A percentile compares a stretch with the other conserved stretches of the same genome.
phyloP scores from a whole-genome alignment of 805 yeast species.

The Peterozyma toletana region DNA sequence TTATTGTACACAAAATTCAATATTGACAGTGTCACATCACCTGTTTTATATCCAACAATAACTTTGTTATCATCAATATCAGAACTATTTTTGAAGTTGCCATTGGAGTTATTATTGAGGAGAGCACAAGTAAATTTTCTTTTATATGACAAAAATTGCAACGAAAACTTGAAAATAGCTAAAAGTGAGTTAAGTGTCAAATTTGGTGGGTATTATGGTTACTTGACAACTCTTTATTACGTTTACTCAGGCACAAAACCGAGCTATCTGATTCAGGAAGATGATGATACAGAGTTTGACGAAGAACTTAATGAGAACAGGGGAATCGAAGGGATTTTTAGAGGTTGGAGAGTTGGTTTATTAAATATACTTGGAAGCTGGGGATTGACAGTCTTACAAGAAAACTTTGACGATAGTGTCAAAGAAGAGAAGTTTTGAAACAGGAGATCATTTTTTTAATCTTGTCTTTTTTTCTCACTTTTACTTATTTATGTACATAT shows the following conservation, averaged over 20 bases:
- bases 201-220: slow-evolving; percentile 48
- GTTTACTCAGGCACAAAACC: slow-evolving; percentile 30
- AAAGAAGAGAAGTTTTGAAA: slow-evolving; percentile 31
- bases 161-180: slow-evolving; percentile 35
- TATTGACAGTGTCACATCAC: slow-evolving; percentile 59
- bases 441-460: neutral
- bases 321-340: slow-evolving; percentile 51
- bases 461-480: neutral
- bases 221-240: slow-evolving; percentile 46
- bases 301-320: slow-evolving; percentile 31
- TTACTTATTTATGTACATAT: neutral
- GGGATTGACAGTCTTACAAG: slow-evolving; percentile 59
- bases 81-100: slow-evolving; percentile 72
- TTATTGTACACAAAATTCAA: slow-evolving; percentile 52
- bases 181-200: slow-evolving; percentile 49
- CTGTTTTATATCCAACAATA: slow-evolving; percentile 49
- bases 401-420: slow-evolving; percentile 36
- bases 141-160: slow-evolving; percentile 28
- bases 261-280: slow-evolving; percentile 16
- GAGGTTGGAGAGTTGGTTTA: slow-evolving; percentile 90
- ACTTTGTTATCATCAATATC: slow-evolving; percentile 54
- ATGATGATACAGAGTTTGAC: slow-evolving; percentile 17
- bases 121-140: slow-evolving; percentile 76
- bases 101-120: slow-evolving; percentile 78
- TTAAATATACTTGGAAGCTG: slow-evolving; percentile 76